Conservation (phyloP, 73 alveolate species). For the Paramecium sexaurelia region DNA sequence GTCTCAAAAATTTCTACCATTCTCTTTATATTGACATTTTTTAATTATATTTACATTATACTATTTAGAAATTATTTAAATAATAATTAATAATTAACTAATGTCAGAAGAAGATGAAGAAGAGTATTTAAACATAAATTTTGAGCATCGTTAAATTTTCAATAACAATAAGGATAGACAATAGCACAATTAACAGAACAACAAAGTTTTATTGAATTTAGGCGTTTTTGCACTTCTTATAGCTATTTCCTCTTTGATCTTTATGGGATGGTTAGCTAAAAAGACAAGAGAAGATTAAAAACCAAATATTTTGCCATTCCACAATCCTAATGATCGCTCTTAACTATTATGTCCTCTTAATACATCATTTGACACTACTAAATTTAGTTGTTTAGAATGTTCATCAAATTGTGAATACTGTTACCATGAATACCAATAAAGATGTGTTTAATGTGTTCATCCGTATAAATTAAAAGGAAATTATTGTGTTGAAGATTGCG, state of each 20-base stretch:
- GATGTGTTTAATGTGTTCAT: constrained; percentile 26
- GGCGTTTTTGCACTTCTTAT: constrained; percentile 9
- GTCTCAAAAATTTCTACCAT: constrained; percentile 20
- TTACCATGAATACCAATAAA: background rate
- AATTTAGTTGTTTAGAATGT: background rate
- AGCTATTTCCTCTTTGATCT: background rate
- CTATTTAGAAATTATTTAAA: constrained; percentile 54
- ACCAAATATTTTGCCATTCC: constrained; percentile 6
- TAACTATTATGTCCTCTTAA: constrained; percentile 11
- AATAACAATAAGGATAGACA: background rate
- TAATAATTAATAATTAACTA: background rate
- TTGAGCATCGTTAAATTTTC: background rate
- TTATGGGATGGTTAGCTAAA: constrained; percentile 7
- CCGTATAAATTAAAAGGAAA: background rate
- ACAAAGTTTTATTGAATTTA: background rate
- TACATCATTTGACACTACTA: background rate
- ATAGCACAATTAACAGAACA: background rate
- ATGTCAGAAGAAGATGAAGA: constrained; percentile 19
- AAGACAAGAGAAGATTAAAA: constrained; percentile 33
- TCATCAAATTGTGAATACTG: constrained; percentile 2
- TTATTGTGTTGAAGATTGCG: constrained; percentile 26
- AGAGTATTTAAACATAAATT: background rate
- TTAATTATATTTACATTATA: background rate
- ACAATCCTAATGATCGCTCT: constrained; percentile 7
- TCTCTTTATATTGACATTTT: constrained; percentile 29